Conservation (phyloP, 768 basidiomycete genomes). For the Amanita subjunquillea region DNA sequence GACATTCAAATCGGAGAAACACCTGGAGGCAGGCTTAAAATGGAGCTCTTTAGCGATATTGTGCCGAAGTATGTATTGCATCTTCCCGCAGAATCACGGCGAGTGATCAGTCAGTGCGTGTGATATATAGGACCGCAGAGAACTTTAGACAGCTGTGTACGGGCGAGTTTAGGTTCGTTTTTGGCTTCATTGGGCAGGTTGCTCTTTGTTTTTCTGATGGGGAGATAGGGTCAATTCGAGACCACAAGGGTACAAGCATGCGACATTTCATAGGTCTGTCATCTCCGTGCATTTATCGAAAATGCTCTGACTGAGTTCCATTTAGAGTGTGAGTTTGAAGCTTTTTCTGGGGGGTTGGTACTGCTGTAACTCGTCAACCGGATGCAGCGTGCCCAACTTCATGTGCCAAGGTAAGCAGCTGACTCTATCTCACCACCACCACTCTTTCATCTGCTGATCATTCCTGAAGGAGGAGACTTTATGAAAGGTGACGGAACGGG, state of each 20-base stretch:
- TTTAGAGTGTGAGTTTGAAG: constrained; percentile 2
- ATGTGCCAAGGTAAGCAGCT: constrained; percentile 78
- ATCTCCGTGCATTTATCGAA: background rate
- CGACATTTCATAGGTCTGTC: constrained; percentile 83
- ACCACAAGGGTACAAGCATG: constrained; percentile 85
- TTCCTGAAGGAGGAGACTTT: constrained; percentile 75
- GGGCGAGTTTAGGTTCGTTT: constrained; percentile 79
- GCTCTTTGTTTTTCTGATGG: constrained; percentile 5
- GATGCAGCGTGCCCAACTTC: constrained; percentile 71
- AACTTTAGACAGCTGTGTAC: constrained; percentile 97
- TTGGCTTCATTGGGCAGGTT: too few relatives aligned
- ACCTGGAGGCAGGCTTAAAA: constrained; percentile 88
- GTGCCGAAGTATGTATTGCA: constrained; percentile 70
- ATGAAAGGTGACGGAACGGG: constrained; percentile 93
- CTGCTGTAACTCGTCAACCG: background rate
- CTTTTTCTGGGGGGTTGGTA: background rate
- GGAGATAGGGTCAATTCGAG: constrained; percentile 59
- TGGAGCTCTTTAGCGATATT: constrained; percentile 95
- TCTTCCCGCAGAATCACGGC: background rate
- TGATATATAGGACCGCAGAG: constrained; percentile 71
- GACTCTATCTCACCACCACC: background rate
- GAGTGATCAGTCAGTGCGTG: constrained; percentile 1
- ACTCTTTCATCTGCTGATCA: background rate
- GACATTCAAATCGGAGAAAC: constrained; percentile 96
- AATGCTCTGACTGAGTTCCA: background rate